Base-by-base conservation (phyloP, 176 grass and related monocot genomes). In the Rhipidocladum racemiflorum region DNA sequence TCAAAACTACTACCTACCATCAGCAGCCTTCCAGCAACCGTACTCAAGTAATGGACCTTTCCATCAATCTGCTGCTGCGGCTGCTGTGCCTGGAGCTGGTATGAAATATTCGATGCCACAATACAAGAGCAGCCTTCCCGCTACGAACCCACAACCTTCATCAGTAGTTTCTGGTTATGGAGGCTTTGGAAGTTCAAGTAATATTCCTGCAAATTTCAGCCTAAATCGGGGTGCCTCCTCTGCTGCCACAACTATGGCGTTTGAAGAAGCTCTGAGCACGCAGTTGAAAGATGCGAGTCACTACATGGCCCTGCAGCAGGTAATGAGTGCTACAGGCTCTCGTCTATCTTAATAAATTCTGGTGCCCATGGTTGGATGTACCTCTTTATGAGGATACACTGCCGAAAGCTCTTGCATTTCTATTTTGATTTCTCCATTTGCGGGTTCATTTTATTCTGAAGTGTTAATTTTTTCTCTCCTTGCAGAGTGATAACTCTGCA, bases 241-340 rank as follows among this genome's bases (percentile, higher is more conserved):
- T 9, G 78, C 74, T 13, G 57, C 91, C 55, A 74, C 92, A 25
- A 81, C 90, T 20, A 79, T 91, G 55, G 89, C 91, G 50, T 93
- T 95, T 70, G 91, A 99, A 65, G 96, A 99, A 72, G 84, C 91
- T 78, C 61, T 99, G 65, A 86, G 87, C 76, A 71, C 85, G 23
- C 96, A 95, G 77, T 93, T 93, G 68, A 99, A 93, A 84, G 96
- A 99, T 78, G 84, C 81, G 23, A 91, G 61, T 64, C 91, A 90
- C 40, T 95, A 99, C 75, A 92, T 84, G 45, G 74, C 92, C 29
- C 82, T 93, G 65, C 96, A 99, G 44, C 96, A 99, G 96, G 96
- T 95, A 89, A 78, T 15, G 12, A 44, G 9, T 53, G 20, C 13
- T 24, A 32, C 23, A 24, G 34, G 51, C 64, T 83, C 18, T 76